A percentile compares a stretch with the other conserved stretches of the same genome.
These are phyloP conservation scores for Dentipellis fragilis DNA, from an alignment of 768 basidiomycete species.

Conservation along the genomic window DNA sequence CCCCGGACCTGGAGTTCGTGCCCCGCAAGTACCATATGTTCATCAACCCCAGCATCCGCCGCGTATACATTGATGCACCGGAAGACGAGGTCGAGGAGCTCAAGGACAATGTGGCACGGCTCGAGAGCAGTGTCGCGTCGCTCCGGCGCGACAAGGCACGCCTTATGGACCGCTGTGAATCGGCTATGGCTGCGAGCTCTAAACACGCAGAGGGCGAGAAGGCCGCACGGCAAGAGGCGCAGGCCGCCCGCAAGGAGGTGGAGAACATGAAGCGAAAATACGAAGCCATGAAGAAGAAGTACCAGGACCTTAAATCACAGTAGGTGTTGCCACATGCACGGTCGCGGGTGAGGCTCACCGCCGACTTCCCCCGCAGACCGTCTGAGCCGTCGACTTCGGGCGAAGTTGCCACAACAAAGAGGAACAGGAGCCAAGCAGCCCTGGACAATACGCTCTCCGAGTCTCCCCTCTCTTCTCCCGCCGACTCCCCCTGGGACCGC, in stretches of 20 bases:
- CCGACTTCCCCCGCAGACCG: not conserved
- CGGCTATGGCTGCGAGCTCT: not conserved
- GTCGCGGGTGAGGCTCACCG: not conserved
- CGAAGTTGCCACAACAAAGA: not conserved
- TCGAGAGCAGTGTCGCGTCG: not conserved
- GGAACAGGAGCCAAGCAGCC: slow-evolving; percentile 2
- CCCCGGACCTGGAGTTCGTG: slow-evolving; percentile 1
- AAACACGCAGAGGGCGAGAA: slow-evolving; percentile 4
- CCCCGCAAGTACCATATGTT: slow-evolving; percentile 8
- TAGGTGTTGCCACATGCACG: not conserved
- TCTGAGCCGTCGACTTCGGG: not conserved
- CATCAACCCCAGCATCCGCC: slow-evolving; percentile 6
- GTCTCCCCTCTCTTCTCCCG: no score
- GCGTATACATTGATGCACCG: slow-evolving; percentile 1
- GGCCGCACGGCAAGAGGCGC: slow-evolving; percentile 1
- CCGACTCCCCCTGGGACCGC: no score
- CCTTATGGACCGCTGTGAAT: slow-evolving; percentile 4
- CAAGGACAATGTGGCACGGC: not conserved
- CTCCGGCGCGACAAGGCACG: slow-evolving; percentile 8
- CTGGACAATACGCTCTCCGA: slow-evolving; percentile 1
- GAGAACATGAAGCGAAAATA: not conserved
- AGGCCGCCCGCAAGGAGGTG: not conserved
- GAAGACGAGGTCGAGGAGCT: not conserved
- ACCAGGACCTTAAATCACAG: not conserved
- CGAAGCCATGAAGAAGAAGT: not conserved